A percentile compares a stretch with the other conserved stretches of the same genome.
Evolutionary conservation across 106 monocot genomes (phyloP).

Genomic region (Narthecium ossifragum): DNA sequence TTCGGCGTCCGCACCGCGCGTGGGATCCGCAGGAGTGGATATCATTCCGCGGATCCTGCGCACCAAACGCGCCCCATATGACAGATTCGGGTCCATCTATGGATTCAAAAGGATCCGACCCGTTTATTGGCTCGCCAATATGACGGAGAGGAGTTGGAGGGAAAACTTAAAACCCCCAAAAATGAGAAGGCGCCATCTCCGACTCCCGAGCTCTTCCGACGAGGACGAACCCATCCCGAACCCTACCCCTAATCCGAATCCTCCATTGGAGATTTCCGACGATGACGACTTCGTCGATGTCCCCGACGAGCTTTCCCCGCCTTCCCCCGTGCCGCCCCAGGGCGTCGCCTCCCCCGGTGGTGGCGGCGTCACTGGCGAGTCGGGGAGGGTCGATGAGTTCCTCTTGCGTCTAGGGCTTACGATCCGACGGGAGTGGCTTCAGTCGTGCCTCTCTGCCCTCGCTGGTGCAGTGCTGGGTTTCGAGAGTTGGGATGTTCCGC

Average conservation of each 20-base stretch:
- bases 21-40: too few species aligned
- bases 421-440: slow-evolving; percentile 63
- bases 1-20: too few species aligned
- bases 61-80: too few species aligned
- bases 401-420: slow-evolving; percentile 47
- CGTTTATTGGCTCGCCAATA: background rate
- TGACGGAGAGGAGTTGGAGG: background rate
- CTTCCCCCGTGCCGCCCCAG: slow-evolving; percentile 13
- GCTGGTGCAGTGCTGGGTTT: slow-evolving; percentile 21
- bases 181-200: slow-evolving; percentile 49
- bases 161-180: background rate
- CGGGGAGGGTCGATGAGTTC: slow-evolving; percentile 46
- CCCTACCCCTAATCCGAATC: slow-evolving; percentile 17
- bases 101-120: too few species aligned
- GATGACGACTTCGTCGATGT: slow-evolving; percentile 58
- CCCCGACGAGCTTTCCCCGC: slow-evolving; percentile 40
- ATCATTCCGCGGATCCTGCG: too few species aligned
- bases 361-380: background rate
- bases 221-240: slow-evolving; percentile 3
- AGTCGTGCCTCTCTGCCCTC: slow-evolving; percentile 36
- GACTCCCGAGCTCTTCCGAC: slow-evolving; percentile 41
- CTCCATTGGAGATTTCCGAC: slow-evolving; percentile 56
- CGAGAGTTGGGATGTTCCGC: slow-evolving; percentile 25
- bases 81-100: too few species aligned
- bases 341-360: background rate